Evolutionary conservation across 768 basidiomycete species (phyloP), one percentile per base, ranked within the genome.

Genomic region (Cystobasidium tubakii): DNA sequence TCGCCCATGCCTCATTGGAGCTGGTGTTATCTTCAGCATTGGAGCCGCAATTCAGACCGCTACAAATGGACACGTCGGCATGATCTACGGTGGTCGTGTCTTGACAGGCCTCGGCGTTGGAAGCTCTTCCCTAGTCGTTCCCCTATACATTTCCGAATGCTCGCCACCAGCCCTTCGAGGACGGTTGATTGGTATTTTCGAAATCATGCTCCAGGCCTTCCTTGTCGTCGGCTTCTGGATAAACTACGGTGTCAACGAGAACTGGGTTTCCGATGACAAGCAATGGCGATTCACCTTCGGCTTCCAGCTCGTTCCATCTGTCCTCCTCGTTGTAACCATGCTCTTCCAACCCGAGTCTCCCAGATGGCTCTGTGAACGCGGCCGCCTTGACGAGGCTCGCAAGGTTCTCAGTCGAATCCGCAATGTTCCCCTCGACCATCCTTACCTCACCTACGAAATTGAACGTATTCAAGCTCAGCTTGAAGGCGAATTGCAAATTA

Each of bases 21-120:
- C 66, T 25, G 34, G 66, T 46, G 17, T 75, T 23, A 78, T 85
- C 50, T 85, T 85, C 79, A 77, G 78, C 55, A 71, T 85, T 50
- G 84, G 84, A n/a, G 74, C 67, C 25, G 62, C 44, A 21, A 44
- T 75, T 55, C 73, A 74, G 15, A 74, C 73, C 3, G 34, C 66
- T 29, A 19, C 71, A 7, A 46, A 44, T 39, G 73, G 73, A 50
- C 42, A 70, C 1, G 50, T 74, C 9, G 73, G 73, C 34, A 55
- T 42, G 43, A 79, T 84, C 76, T 76, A 77, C 50, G 78, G 64
- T 27, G 72, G 46, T 76, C 17, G 74, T 65, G 6, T 54, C 55
- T 34, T 66, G 1, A 27, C 70, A 54, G 83, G 84, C 77, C 84
- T 31, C 82, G 80, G 19, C 82, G 60, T 84, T 71, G 84, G 85